phyloP scores from a whole-genome alignment of 1,139 yeast species.

The Geotrichum phurueaensis region DNA sequence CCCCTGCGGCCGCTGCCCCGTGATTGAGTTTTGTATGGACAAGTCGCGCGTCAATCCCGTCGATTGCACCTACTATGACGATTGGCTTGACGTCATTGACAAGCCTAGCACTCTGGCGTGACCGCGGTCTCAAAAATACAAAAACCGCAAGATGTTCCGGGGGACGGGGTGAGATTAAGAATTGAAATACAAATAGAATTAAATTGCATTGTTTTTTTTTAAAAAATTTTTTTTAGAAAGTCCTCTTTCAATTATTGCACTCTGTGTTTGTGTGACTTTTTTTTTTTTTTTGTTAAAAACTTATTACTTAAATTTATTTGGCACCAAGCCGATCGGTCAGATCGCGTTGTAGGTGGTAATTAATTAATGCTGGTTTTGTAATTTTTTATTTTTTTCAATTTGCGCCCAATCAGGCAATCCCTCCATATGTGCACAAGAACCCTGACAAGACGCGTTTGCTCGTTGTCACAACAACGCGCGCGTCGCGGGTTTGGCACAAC shows the following conservation, averaged over 20 bases:
- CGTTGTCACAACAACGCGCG: background rate
- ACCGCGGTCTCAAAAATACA: no score
- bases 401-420: background rate
- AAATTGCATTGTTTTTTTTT: background rate
- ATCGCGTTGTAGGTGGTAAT: no score
- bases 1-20: constrained; percentile 37
- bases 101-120: background rate
- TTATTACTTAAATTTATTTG: no score
- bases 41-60: constrained; percentile 34
- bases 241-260: no score
- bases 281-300: background rate
- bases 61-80: constrained; percentile 35
- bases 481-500: background rate
- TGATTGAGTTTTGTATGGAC: constrained; percentile 29
- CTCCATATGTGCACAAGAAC: background rate
- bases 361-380: no score
- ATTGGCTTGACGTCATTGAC: constrained; percentile 28
- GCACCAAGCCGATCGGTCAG: no score
- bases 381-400: background rate
- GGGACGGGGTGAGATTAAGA: background rate
- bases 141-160: background rate
- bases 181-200: background rate
- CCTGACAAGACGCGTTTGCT: background rate
- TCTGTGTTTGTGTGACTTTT: background rate
- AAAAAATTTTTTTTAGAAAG: background rate